Conservation (phyloP, 176 grass and related monocot species). For the Carex kokanica region DNA sequence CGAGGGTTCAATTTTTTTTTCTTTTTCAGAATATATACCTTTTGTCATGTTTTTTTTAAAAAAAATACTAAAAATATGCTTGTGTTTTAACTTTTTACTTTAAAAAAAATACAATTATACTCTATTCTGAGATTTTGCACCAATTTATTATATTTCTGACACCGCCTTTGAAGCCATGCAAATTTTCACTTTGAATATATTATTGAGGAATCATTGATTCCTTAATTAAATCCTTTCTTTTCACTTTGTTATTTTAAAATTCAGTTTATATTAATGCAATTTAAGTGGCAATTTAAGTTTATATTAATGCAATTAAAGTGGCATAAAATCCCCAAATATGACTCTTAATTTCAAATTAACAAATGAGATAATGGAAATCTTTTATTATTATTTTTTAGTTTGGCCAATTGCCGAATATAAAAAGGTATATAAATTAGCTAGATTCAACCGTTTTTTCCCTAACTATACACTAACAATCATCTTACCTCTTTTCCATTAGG, state of each 20-base stretch:
- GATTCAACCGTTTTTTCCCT: slow-evolving; percentile 36
- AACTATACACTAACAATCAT: slow-evolving; percentile 56
- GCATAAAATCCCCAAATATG: background rate
- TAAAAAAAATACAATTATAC: no score
- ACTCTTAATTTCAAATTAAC: background rate
- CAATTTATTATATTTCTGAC: no score
- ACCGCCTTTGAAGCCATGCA: no score
- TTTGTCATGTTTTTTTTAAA: no score
- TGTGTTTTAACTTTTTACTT: no score
- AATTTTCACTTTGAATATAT: no score
- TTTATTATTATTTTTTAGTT: background rate
- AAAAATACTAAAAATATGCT: no score
- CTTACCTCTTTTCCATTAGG: background rate
- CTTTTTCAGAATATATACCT: no score
- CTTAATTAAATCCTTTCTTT: background rate
- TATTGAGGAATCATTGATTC: background rate
- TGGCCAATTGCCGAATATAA: slow-evolving; percentile 3
- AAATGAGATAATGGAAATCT: background rate
- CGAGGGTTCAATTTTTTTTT: no score
- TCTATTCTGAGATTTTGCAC: no score
- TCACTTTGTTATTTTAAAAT: background rate
- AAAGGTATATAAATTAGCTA: slow-evolving; percentile 4
- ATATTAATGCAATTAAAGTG: background rate
- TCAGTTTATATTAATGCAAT: background rate
- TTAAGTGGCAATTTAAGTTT: background rate